Evolutionary conservation across 2,329 filamentous ascomycete species (phyloP).

Genomic region (Diaporthe longicolla): DNA sequence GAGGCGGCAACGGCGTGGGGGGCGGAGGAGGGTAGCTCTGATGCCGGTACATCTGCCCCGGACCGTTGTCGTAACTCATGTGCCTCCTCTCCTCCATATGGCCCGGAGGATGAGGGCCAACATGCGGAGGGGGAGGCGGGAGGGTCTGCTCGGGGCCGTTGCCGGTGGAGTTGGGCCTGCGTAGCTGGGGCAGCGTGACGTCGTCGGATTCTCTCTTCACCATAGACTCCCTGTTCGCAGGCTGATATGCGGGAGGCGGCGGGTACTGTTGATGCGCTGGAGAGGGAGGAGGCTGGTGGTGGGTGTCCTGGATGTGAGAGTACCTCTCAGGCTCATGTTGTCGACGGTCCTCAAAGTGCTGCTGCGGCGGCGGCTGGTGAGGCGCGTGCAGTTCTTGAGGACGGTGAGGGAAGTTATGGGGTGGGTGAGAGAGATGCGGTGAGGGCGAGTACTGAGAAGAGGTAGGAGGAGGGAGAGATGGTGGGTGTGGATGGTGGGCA

Average conservation of each 20-base stretch:
- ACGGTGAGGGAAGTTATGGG: slow-evolving; percentile 56
- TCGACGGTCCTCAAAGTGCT: slow-evolving; percentile 46
- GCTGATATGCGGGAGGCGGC: slow-evolving; percentile 54
- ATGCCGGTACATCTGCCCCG: slow-evolving; percentile 59
- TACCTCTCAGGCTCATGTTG: slow-evolving; percentile 66
- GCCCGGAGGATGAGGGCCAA: slow-evolving; percentile 49
- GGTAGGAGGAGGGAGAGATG: slow-evolving; percentile 54
- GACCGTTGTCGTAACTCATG: slow-evolving; percentile 66
- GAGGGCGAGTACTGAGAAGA: slow-evolving; percentile 53
- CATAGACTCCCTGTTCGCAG: slow-evolving; percentile 61
- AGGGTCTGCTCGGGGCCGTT: slow-evolving; percentile 55
- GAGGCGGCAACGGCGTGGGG: slow-evolving; percentile 53
- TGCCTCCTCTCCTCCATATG: slow-evolving; percentile 65
- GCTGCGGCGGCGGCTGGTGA: slow-evolving; percentile 44
- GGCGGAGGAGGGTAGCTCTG: slow-evolving; percentile 59
- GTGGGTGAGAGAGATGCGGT: slow-evolving; percentile 45
- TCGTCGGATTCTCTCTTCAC: slow-evolving; percentile 71
- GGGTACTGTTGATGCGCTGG: slow-evolving; percentile 50
- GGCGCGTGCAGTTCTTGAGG: slow-evolving; percentile 54
- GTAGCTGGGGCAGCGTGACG: slow-evolving; percentile 60
- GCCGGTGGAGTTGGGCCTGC: slow-evolving; percentile 67
- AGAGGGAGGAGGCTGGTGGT: slow-evolving; percentile 57
- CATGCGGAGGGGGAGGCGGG: slow-evolving; percentile 45
- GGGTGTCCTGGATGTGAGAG: slow-evolving; percentile 67
- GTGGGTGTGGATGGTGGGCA: slow-evolving; percentile 51